A percentile compares a stretch with the other conserved stretches of the same genome.
Conservation (phyloP, 495 filamentous ascomycete species). For the Barbatosphaeria neglecta region DNA sequence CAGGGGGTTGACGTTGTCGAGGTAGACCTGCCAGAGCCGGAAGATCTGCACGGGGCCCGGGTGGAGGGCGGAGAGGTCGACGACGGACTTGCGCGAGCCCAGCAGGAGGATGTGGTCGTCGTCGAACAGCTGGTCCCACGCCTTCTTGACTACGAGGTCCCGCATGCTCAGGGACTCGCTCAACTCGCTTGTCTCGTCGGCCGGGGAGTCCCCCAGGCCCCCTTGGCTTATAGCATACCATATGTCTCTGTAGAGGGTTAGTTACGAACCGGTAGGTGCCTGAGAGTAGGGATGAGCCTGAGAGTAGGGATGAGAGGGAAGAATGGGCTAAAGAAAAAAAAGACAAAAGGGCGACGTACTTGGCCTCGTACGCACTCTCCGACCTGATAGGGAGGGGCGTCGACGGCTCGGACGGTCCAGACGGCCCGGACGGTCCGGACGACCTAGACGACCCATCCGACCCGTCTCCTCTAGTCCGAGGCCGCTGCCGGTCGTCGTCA, state of each 20-base stretch:
- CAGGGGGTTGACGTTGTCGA: slow-evolving; percentile 42
- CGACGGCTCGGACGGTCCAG: too few species aligned
- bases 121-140: slow-evolving; percentile 29
- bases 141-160: slow-evolving; percentile 24
- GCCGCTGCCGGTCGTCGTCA: slow-evolving; percentile 12
- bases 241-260: slow-evolving; percentile 6
- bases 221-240: slow-evolving; percentile 38
- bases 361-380: neutral
- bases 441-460: neutral
- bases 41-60: slow-evolving; percentile 30
- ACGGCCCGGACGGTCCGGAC: too few species aligned
- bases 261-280: too few species aligned
- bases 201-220: neutral
- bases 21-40: slow-evolving; percentile 42
- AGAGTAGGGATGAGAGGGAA: too few species aligned
- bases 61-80: slow-evolving; percentile 37
- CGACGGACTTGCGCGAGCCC: slow-evolving; percentile 22
- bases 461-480: neutral
- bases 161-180: neutral
- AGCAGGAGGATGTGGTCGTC: slow-evolving; percentile 38
- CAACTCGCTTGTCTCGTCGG: neutral
- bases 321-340: neutral
- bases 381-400: too few species aligned
- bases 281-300: too few species aligned
- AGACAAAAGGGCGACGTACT: neutral